These are phyloP conservation scores for Hanseniaspora gamundiae DNA, from an alignment of 1,139 yeast genomes.

Conservation along the genomic window DNA sequence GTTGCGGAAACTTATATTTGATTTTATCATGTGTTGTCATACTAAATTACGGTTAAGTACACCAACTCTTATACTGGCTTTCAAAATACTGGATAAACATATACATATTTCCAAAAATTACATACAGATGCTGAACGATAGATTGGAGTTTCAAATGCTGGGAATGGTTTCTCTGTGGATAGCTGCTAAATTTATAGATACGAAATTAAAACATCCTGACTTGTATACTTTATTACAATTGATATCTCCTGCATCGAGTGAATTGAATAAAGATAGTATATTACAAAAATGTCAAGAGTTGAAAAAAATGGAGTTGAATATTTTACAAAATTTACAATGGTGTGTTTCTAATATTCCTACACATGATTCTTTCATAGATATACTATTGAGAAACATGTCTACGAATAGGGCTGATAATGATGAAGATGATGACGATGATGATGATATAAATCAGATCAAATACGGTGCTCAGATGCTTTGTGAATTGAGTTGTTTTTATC, in stretches of 20 bases:
- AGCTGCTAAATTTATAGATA: slow-evolving; percentile 58
- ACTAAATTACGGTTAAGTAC: slow-evolving; percentile 62
- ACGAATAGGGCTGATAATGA: neutral
- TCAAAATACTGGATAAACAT: slow-evolving; percentile 81
- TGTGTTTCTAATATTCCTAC: slow-evolving; percentile 32
- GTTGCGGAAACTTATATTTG: slow-evolving; percentile 73
- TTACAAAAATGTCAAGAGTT: slow-evolving; percentile 5
- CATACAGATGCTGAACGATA: slow-evolving; percentile 10
- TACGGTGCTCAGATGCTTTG: slow-evolving; percentile 49
- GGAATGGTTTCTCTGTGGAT: slow-evolving; percentile 69
- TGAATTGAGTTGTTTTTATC: slow-evolving; percentile 53
- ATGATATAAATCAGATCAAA: slow-evolving; percentile 35
- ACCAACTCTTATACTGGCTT: slow-evolving; percentile 68
- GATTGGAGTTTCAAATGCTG: slow-evolving; percentile 44
- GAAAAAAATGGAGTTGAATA: slow-evolving; percentile 7
- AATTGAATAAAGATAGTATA: too few species aligned
- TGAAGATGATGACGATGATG: slow-evolving; percentile 2
- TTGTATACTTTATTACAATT: slow-evolving; percentile 42
- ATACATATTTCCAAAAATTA: slow-evolving; percentile 28
- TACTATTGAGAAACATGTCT: slow-evolving; percentile 28
- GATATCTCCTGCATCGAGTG: too few species aligned
- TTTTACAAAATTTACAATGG: slow-evolving; percentile 15
- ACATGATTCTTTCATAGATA: slow-evolving; percentile 49
- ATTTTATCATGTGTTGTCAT: slow-evolving; percentile 79
- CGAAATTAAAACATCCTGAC: slow-evolving; percentile 53